phyloP scores from a whole-genome alignment of 495 filamentous ascomycete species.

The Neurospora cerealis region DNA sequence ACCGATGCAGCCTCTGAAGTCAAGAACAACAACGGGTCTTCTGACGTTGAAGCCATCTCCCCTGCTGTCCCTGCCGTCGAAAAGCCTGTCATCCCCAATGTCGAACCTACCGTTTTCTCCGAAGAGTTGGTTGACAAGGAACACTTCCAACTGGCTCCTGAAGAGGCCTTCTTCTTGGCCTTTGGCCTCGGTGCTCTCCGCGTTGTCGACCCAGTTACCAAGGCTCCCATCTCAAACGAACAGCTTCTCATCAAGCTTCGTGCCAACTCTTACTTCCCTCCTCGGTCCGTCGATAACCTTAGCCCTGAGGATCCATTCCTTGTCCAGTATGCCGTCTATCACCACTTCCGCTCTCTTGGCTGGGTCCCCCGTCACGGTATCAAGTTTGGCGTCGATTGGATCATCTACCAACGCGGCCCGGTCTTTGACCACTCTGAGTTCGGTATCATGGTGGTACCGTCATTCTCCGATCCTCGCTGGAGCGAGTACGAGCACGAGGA shows the following conservation, averaged over 20 bases:
- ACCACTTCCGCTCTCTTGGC: conserved; percentile 91
- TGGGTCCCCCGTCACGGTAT: conserved; percentile 93
- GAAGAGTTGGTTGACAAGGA: conserved; percentile 61
- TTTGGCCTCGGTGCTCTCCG: conserved; percentile 73
- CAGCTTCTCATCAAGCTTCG: conserved; percentile 58
- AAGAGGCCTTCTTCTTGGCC: conserved; percentile 86
- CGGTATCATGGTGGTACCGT: conserved; percentile 71
- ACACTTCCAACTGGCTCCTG: conserved; percentile 78
- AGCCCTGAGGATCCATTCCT: conserved; percentile 71
- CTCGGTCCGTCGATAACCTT: conserved; percentile 28
- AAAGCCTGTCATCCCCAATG: neutral
- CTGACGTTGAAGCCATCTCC: neutral
- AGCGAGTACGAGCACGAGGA: conserved; percentile 34
- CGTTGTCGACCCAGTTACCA: conserved; percentile 48
- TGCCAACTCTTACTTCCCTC: conserved; percentile 59
- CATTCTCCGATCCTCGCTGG: conserved; percentile 74
- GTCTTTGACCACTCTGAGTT: conserved; percentile 94
- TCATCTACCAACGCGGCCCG: conserved; percentile 90
- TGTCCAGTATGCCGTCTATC: conserved; percentile 78
- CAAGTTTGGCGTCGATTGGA: conserved; percentile 90
- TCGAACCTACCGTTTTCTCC: neutral
- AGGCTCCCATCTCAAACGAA: conserved; percentile 35
- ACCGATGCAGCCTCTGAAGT: conserved; percentile 19
- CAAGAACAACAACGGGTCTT: neutral
- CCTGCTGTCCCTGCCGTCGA: neutral